A percentile compares a stretch with the other conserved stretches of the same genome.
phyloP scores from a whole-genome alignment of 2,329 filamentous ascomycete species.

The Ceratocystis variospora region DNA sequence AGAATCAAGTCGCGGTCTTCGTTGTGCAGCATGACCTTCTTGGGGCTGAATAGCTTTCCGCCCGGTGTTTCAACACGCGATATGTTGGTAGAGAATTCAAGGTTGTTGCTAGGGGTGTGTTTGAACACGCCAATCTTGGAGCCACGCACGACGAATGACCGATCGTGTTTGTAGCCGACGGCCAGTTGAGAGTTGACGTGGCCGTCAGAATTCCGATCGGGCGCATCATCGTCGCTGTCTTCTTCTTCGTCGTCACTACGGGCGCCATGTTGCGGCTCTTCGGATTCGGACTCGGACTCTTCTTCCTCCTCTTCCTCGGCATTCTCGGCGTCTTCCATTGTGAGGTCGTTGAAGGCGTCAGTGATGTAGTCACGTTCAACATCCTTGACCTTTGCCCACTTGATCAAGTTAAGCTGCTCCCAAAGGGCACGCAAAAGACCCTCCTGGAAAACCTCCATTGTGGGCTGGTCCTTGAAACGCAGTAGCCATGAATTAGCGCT shows the following conservation, averaged over 20 bases:
- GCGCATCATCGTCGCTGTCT: conserved; percentile 47
- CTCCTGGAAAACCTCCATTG: conserved; percentile 77
- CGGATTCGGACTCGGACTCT: conserved; percentile 36
- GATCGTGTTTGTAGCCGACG: conserved; percentile 92
- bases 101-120: conserved; percentile 78
- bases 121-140: conserved; percentile 99
- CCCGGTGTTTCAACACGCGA: conserved; percentile 84
- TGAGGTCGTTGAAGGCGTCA: conserved; percentile 87
- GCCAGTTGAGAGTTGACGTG: conserved; percentile 89
- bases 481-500: conserved; percentile 92
- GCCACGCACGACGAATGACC: conserved; percentile 91
- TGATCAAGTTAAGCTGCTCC: conserved; percentile 88
- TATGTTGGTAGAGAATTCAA: conserved; percentile 95
- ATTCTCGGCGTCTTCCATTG: conserved; percentile 62
- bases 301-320: conserved; percentile 35
- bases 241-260: conserved; percentile 71
- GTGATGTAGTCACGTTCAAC: conserved; percentile 87
- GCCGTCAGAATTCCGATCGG: conserved; percentile 54
- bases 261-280: conserved; percentile 43
- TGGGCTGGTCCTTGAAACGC: conserved; percentile 71
- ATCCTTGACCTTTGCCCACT: conserved; percentile 88
- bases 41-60: conserved; percentile 80
- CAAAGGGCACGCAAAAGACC: conserved; percentile 90
- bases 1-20: conserved; percentile 83
- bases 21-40: conserved; percentile 91